Evolutionary conservation across 257 asterid genomes (phyloP), one percentile per base, ranked within the genome.

Genomic region (Catharanthus roseus): DNA sequence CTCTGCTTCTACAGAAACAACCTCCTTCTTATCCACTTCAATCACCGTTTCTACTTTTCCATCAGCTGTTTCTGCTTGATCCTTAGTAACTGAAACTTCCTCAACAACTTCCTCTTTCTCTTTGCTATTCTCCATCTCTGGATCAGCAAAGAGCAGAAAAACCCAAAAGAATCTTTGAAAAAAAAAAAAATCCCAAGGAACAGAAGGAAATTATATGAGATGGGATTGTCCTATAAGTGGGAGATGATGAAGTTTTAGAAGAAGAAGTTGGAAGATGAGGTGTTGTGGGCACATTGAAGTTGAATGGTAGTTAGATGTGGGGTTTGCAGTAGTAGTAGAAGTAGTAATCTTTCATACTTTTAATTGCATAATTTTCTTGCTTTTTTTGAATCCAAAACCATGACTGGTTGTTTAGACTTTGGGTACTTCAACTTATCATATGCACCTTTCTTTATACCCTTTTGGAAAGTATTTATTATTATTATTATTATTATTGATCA

Each of bases 241-340:
- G 21, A 39, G 44, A 39, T 34, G 44, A 42, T 41, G 15, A 71
- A 58, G n/a, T 26, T 33, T 29, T 28, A 62, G 55, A 26, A 39
- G 10, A 19, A n/a, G n/a, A 61, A 38, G 42, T 38, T 36, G 76
- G 63, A 51, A 62, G 11, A 70, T 7, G 49, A 49, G 71, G 12
- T 34, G 38, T 33, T 8, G 65, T 51, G 50, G 55, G 56, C 71
- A 36, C 44, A 45, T 64, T 65, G 45, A 49, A 64, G 76, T 63
- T 63, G 71, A 72, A 41, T 36, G 76, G 65, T 51, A 63, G 70
- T 63, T 72, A 16, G 71, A 7, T 51, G 57, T 51, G 57, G 57
- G 57, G 57, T 51, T 51, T 51, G 57, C 28, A 51, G 57, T 6
- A 5, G 57, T 38, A 38, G 42, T 38, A 38, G 12, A 19, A 51